These are phyloP conservation scores for Microsporum audouinii DNA, from an alignment of 2,329 filamentous ascomycete genomes.

Conservation along the genomic window DNA sequence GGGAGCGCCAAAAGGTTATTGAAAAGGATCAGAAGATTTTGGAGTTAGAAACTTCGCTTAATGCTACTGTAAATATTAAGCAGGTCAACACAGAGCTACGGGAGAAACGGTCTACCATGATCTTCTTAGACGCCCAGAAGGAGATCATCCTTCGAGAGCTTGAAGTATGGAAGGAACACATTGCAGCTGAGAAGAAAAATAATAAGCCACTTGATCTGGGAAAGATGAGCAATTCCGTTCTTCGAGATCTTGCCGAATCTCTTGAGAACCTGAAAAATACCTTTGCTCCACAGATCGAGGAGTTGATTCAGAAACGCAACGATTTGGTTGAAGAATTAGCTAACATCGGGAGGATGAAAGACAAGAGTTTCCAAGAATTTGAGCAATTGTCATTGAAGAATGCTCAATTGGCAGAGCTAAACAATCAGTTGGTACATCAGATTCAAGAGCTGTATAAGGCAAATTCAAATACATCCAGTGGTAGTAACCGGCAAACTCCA, in stretches of 20 bases:
- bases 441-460: conserved; percentile 89
- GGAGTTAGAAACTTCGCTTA: conserved; percentile 56
- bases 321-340: conserved; percentile 75
- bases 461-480: conserved; percentile 44
- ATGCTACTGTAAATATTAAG: conserved; percentile 52
- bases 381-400: conserved; percentile 93
- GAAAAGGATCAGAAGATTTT: conserved; percentile 79
- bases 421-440: conserved; percentile 87
- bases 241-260: conserved; percentile 51
- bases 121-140: conserved; percentile 82
- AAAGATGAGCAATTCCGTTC: conserved; percentile 52
- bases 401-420: conserved; percentile 83
- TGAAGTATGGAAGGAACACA: conserved; percentile 76
- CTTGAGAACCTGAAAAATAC: conserved; percentile 67
- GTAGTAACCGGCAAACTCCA: conserved; percentile 18
- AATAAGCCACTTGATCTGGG: conserved; percentile 68
- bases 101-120: conserved; percentile 92
- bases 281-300: conserved; percentile 62
- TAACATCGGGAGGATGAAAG: conserved; percentile 70
- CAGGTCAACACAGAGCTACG: conserved; percentile 76
- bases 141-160: conserved; percentile 92
- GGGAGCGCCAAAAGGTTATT: conserved; percentile 71
- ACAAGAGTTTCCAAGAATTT: conserved; percentile 88
- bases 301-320: conserved; percentile 79
- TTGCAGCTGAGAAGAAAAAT: conserved; percentile 73